Evolutionary conservation across 352 stramenopile species (phyloP).

Genomic region (Phytophthora citrophthora): DNA sequence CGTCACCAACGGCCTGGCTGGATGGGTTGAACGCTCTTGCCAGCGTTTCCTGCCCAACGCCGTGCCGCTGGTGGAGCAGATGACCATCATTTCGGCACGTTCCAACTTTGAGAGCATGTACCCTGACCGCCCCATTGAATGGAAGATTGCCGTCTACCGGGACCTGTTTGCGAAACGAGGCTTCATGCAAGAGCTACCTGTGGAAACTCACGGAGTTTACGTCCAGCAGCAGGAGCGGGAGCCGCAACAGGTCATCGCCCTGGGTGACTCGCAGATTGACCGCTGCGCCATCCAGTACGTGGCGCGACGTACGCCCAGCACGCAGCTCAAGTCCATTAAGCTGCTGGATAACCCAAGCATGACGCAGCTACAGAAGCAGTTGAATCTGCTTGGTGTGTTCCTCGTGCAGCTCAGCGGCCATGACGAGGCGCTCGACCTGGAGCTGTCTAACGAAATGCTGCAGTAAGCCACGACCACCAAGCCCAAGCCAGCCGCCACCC

Average conservation of each 20-base stretch:
- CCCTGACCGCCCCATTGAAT: conserved; percentile 71
- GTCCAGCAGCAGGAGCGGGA: conserved; percentile 35
- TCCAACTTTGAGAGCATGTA: conserved; percentile 64
- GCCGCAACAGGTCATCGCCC: conserved; percentile 68
- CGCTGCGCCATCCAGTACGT: conserved; percentile 77
- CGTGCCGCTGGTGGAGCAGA: conserved; percentile 54
- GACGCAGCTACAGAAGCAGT: conserved; percentile 75
- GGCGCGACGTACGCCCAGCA: conserved; percentile 47
- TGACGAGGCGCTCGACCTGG: conserved; percentile 71
- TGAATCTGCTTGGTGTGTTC: conserved; percentile 64
- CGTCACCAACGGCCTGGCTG: conserved; percentile 72
- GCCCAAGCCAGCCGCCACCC: conserved; percentile 5
- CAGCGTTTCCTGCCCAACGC: conserved; percentile 71
- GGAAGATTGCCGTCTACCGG: conserved; percentile 80
- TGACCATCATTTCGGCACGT: conserved; percentile 76
- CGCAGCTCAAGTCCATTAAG: conserved; percentile 81
- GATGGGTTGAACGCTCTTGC: conserved; percentile 82
- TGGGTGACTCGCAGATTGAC: conserved; percentile 78
- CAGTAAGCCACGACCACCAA: conserved; percentile 32
- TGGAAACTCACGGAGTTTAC: conserved; percentile 27
- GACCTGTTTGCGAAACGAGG: conserved; percentile 54
- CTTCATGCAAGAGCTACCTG: conserved; percentile 22
- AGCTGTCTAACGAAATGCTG: conserved; percentile 77
- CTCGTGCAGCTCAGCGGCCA: conserved; percentile 69
- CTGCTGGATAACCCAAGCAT: conserved; percentile 80